Evolutionary conservation across 2,329 filamentous ascomycete genomes (phyloP).

Genomic region (Aspergillus transmontanensis): DNA sequence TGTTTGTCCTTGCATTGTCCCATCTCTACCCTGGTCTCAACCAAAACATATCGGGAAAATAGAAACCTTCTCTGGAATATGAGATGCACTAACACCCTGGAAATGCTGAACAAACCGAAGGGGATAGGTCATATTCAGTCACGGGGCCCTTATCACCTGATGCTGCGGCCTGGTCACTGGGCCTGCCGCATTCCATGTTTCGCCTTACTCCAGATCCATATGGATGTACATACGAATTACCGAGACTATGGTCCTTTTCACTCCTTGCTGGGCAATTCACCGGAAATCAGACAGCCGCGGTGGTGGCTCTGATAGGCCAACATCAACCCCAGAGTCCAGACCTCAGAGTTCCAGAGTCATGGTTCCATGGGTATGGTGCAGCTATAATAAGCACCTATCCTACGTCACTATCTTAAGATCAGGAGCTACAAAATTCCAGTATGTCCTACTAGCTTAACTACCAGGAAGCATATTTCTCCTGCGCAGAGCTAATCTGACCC

Average conservation of each 20-base stretch:
- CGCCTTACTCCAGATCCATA: background rate
- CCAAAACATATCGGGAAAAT: background rate
- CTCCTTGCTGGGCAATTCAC: background rate
- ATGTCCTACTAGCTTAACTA: background rate
- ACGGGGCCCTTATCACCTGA: slow-evolving; percentile 18
- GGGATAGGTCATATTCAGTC: slow-evolving; percentile 7
- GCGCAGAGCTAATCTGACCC: background rate
- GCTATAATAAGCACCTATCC: background rate
- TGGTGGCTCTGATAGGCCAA: background rate
- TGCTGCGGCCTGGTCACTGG: slow-evolving; percentile 1
- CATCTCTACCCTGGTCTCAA: too few species aligned
- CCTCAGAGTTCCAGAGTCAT: background rate
- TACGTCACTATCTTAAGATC: background rate
- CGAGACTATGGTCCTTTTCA: background rate
- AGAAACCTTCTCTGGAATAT: background rate
- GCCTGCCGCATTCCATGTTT: background rate
- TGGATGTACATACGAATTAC: background rate
- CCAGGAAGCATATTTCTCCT: background rate
- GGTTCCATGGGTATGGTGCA: background rate
- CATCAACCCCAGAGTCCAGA: background rate
- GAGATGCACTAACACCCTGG: background rate
- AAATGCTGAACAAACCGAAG: background rate
- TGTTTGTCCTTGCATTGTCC: background rate
- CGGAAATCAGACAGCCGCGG: background rate
- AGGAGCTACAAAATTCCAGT: background rate